Evolutionary conservation across 169 alveolate genomes (phyloP), one percentile per base, ranked within the genome.

Genomic region (Plasmodium knowlesi): DNA sequence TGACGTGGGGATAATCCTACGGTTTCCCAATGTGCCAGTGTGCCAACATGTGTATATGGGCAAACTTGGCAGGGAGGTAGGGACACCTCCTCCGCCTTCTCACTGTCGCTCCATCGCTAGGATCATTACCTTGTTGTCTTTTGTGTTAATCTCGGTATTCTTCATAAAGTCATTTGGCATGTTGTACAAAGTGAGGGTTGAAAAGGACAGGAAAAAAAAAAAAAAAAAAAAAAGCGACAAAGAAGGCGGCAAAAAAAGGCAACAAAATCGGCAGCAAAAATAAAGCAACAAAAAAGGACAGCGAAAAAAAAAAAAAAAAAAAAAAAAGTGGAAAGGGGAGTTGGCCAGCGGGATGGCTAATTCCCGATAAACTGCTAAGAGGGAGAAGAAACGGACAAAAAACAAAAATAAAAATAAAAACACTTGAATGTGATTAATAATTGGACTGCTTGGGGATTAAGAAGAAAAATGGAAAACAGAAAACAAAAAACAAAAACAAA

Each of bases 91-190:
- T 46, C 1, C 46, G 30, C 46, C 34, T 39, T 70, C 46, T 70
- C 53, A 19, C 10, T 2, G 6, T 22, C 16, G 30, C 41, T 19
- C 30, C 8, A 19, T n/a, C n/a, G n/a, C 19, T 57, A 25, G 16
- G 57, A 12, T 46, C 57, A 46, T 82, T 71, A 84, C 92, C 83
- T 84, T 84, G 84, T 84, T 84, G 84, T 84, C 92, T 84, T 84
- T 71, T 84, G 16, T 71, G 74, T 32, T 84, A 30, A 84, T 71
- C 1, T 70, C 76, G 76, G 57, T 30, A 71, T 84, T 41, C 30
- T 39, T 41, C 19, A 70, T 22, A 22, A 84, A 84, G 76, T 84
- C 74, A 84, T 84, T 25, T 84, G 92, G 72, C 92, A 84, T 84
- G 32, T 84, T 84, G 83, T 0, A 1, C 14, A 3, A 3, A 8